Evolutionary conservation across 1,139 yeast genomes (phyloP), one percentile per base, ranked within the genome.

Genomic region (Hansenula anomala): DNA sequence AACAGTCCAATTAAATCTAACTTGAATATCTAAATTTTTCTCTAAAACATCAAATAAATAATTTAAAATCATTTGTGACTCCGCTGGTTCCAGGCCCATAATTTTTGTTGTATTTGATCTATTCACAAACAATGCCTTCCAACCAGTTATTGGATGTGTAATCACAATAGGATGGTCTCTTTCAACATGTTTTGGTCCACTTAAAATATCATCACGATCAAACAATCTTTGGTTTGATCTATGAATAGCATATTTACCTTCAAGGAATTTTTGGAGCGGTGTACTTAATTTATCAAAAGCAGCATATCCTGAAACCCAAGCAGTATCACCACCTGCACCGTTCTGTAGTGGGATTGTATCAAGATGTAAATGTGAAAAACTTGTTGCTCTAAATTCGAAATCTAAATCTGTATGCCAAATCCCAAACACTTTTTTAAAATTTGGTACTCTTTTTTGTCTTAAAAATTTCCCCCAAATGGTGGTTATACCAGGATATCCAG

Each of bases 61-160:
- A 30, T 24, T 15, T 10, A 29, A 17, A 10, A 35, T 22, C 9
- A 19, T 7, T 23, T 20, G 17, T 6, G 33, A 29, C 20, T 35
- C 37, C 17, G 29, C 37, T 13, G 37, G 33, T 25, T 29, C 33
- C 12, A 35, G 15, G n/a, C 23, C 37, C 15, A 22, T 25, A 14
- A 35, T 35, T 35, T 30, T 20, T 72, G 70, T 12, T 75, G 56
- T 45, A 44, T 35, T 33, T n/a, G 62, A 48, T 37, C 74, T 56
- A 59, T 71, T 71, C 36, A 71, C 73, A 45, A 50, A 69, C 51
- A 72, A 59, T 9, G 67, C 59, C 54, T 71, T 72, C 75, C 75
- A 70, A 3, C 75, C 76, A 28, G 77, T 71, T n/a, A 68, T 74
- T n/a, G 77, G 78, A 44, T 71, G 73, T 4, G 75, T 71, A 56